Evolutionary conservation across 2,329 filamentous ascomycete species (phyloP), one percentile per base, ranked within the genome.

Genomic region (Waltergamsia citrina): DNA sequence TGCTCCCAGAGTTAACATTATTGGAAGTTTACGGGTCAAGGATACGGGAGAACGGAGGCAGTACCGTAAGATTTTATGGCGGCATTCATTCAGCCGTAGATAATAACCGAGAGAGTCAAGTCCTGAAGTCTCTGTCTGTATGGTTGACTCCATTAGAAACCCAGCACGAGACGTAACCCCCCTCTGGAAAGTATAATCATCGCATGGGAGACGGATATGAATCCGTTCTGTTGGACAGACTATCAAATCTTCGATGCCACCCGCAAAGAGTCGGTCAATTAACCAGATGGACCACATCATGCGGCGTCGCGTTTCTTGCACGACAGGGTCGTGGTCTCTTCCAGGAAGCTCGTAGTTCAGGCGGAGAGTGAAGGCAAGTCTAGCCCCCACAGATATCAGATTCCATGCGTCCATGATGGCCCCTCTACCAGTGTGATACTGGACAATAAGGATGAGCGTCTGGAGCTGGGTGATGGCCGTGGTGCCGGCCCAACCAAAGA

Each of bases 401-500:
- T 46, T 42, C 48, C 47, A 52, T 0, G 43, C 47, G 4, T 49
- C 43, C 0, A 39, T 39, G 0, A 31, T 32, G 6, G 45, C 38
- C 0, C 36, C 35, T 10, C 33, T 17, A 0, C 28, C 36, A 8
- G 41, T 45, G 4, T 39, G 44, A 0, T 47, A 51, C 3, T 38
- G 38, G 2, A 45, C 34, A 0, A 46, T 33, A 0, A 54, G 34
- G 24, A 50, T 32, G 0, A 52, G 25, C 0, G 40, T 37, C 12
- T 52, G 49, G 0, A 52, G 40, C 30, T 19, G 19, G 37, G 66
- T 48, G 27, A 79, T 79, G 74, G 73, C 74, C 30, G 77, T 69
- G 17, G 57, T 63, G 35, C 73, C 74, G 42, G 67, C 78, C 36
- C 60, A 60, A 26, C 62, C 69, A n/a, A n/a, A n/a, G n/a, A n/a